phyloP scores from a whole-genome alignment of 2,329 filamentous ascomycete genomes.

The Exophiala sideris region DNA sequence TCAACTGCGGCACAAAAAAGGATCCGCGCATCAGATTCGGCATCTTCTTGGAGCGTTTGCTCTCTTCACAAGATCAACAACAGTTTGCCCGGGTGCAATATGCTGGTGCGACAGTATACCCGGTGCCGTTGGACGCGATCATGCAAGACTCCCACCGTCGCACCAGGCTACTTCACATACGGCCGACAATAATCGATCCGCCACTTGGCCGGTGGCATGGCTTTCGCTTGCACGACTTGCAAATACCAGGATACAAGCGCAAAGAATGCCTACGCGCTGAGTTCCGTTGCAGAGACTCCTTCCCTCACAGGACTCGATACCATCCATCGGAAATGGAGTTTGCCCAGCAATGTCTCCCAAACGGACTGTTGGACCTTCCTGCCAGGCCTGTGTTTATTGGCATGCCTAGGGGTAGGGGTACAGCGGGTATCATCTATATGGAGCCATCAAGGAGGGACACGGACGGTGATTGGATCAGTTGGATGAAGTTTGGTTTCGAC shows the following conservation, averaged over 20 bases:
- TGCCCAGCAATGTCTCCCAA: conserved; percentile 2
- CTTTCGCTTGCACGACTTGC: conserved; percentile 12
- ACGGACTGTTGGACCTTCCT: conserved; percentile 7
- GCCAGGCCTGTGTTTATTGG: conserved; percentile 8
- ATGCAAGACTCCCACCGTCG: conserved; percentile 8
- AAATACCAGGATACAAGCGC: conserved; percentile 5
- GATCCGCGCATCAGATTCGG: conserved; percentile 7
- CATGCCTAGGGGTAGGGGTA: conserved; percentile 12
- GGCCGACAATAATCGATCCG: conserved; percentile 13
- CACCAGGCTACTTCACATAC: conserved; percentile 9
- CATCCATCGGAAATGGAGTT: conserved; percentile 7
- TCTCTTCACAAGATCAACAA: conserved; percentile 41
- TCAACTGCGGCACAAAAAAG: conserved; percentile 15
- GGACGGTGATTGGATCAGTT: conserved; percentile 15
- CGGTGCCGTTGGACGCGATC: conserved; percentile 2
- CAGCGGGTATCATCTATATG: conserved; percentile 8
- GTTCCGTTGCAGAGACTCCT: conserved; percentile 6
- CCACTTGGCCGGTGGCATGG: conserved; percentile 14
- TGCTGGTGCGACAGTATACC: conserved; percentile 13
- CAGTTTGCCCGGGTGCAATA: conserved; percentile 31
- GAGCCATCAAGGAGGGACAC: conserved; percentile 9
- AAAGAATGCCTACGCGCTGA: conserved; percentile 5
- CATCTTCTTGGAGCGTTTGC: conserved; percentile 28
- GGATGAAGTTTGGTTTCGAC: conserved; percentile 22
- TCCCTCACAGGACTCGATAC: conserved; percentile 6